Evolutionary conservation across 164 flowering plant genomes (phyloP), one percentile per base, ranked within the genome.

Genomic region (Sedum album): DNA sequence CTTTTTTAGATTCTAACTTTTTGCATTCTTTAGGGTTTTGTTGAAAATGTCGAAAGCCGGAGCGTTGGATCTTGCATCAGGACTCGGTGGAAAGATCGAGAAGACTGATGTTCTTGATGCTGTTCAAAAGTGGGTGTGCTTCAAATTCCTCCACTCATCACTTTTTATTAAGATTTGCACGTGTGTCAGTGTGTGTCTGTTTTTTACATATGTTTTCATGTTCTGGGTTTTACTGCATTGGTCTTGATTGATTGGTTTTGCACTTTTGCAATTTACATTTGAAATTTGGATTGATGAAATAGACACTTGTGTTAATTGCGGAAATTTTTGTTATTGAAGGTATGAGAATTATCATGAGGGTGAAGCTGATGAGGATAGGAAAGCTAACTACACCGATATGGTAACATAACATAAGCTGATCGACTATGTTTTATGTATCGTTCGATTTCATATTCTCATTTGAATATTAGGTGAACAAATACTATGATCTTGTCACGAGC

Each of bases 301-400:
- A n/a, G n/a, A n/a, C n/a, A n/a, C n/a, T n/a, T n/a, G n/a, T n/a
- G n/a, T n/a, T n/a, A n/a, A n/a, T n/a, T n/a, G n/a, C n/a, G n/a
- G n/a, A n/a, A n/a, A 66, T 61, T 68, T 17, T 11, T 60, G 33
- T 35, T 53, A 64, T 51, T 72, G 35, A 76, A 95, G 99, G 88
- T 95, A 95, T 76, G 99, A 95, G 83, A 90, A 90, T 74, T 95
- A 95, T 80, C 99, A 92, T 83, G 89, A 57, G 76, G 97, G 97
- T 70, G 99, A 94, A 39, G 92, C 83, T n/a, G 88, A 84, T 72
- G 93, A 86, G 76, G 93, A 82, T 25, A 84, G 99, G 75, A 92
- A 90, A 76, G 76, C 90, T 66, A 88, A 90, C 76, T 95, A 86
- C 80, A 79, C 87, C 36, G 99, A 92, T 77, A 92, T 95, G 99